These are phyloP conservation scores for Cornus florida DNA, from an alignment of 148 eudicot species.

Conservation along the genomic window DNA sequence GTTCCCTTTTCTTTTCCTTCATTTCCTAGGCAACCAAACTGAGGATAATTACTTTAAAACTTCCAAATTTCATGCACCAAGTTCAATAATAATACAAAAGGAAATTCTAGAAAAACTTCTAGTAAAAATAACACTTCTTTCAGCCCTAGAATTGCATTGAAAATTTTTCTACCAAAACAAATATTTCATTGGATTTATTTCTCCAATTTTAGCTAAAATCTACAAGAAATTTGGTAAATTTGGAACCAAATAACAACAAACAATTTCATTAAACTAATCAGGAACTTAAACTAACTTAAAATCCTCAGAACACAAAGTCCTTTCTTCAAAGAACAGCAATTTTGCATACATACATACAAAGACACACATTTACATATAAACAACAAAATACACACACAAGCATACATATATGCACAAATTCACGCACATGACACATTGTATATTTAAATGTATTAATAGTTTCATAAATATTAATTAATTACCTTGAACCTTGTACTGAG, in stretches of 20 bases:
- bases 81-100: neutral
- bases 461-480: neutral
- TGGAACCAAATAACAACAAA: no score
- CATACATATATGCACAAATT: neutral
- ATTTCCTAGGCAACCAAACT: neutral
- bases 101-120: neutral
- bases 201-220: no score
- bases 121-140: no score
- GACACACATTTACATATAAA: neutral
- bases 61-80: neutral
- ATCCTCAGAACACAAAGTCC: no score
- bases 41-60: neutral
- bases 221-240: no score
- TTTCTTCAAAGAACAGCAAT: neutral
- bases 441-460: no score
- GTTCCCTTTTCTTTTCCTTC: neutral
- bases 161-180: no score
- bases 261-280: no score
- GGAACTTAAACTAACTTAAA: no score
- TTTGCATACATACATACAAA: neutral
- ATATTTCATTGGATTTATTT: no score
- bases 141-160: no score
- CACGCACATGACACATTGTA: no score
- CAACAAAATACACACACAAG: neutral
- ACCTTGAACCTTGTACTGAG: slow-evolving; percentile 97